Percentiles rank a stretch among this genome's conserved stretches.
Evolutionary conservation across 805 yeast species (phyloP).

Genomic region (Pichia ethanolica): DNA sequence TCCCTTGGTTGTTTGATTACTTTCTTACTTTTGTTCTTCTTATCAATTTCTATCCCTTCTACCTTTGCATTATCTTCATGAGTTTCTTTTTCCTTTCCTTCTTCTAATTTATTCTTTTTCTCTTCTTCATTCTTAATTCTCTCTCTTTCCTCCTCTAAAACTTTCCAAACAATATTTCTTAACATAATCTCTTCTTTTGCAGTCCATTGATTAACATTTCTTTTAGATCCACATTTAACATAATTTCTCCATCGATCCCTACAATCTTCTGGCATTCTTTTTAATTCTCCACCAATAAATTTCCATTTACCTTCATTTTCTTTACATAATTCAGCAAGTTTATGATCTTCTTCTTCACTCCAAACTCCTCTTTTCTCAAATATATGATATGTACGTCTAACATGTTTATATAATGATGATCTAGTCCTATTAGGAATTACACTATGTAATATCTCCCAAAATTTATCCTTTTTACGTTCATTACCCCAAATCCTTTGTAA

Average conservation of each 20-base stretch:
- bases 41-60: neutral
- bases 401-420: constrained; percentile 89
- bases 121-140: constrained; percentile 10
- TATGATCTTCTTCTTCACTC: constrained; percentile 74
- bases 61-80: no score
- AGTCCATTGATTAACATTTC: constrained; percentile 78
- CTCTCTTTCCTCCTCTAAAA: constrained; percentile 33
- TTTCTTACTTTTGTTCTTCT: neutral
- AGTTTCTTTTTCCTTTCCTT: constrained; percentile 5
- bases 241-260: constrained; percentile 95
- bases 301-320: constrained; percentile 85
- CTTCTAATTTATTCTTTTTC: neutral
- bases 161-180: constrained; percentile 43
- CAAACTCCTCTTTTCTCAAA: constrained; percentile 86
- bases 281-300: constrained; percentile 66
- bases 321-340: constrained; percentile 52
- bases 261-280: constrained; percentile 97
- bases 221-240: constrained; percentile 77
- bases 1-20: neutral
- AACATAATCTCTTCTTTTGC: constrained; percentile 68
- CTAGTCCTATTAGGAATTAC: constrained; percentile 81
- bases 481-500: constrained; percentile 85
- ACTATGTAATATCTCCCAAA: constrained; percentile 77
- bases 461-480: constrained; percentile 77
- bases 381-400: constrained; percentile 80